phyloP scores from a whole-genome alignment of 495 filamentous ascomycete species.

The Hypoxylon crocopeplum region DNA sequence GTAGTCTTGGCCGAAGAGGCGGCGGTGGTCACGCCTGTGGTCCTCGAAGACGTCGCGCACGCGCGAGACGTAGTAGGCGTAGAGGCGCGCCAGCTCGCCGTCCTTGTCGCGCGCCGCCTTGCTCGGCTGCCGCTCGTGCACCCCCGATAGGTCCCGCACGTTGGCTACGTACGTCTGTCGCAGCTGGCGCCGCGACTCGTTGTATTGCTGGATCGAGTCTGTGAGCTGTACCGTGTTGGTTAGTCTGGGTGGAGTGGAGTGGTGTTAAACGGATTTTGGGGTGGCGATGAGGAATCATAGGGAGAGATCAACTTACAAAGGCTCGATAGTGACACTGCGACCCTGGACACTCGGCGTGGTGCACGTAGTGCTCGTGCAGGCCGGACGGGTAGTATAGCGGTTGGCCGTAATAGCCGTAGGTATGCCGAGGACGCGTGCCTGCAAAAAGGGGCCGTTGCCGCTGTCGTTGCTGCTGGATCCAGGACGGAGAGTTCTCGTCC shows the following conservation, averaged over 20 bases:
- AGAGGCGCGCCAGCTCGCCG: constrained; percentile 33
- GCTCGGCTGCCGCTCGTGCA: constrained; percentile 21
- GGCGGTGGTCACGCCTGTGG: constrained; percentile 37
- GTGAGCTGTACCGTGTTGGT: constrained; percentile 21
- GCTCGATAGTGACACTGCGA: constrained; percentile 36
- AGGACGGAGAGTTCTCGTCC: constrained; percentile 23
- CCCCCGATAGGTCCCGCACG: constrained; percentile 26
- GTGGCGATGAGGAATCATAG: too few species aligned
- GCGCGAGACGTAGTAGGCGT: constrained; percentile 39
- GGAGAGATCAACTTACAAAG: constrained; percentile 24
- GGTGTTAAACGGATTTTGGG: background rate
- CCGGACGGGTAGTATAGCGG: constrained; percentile 17
- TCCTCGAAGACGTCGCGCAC: constrained; percentile 38
- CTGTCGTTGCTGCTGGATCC: constrained; percentile 4
- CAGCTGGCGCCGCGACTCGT: constrained; percentile 18
- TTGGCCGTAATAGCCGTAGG: constrained; percentile 16
- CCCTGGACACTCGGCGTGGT: constrained; percentile 12
- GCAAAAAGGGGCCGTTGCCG: constrained; percentile 10
- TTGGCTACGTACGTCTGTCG: constrained; percentile 38
- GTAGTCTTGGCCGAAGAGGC: constrained; percentile 35
- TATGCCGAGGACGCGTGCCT: constrained; percentile 2
- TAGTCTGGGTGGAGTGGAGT: background rate
- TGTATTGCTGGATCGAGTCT: constrained; percentile 37
- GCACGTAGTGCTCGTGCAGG: constrained; percentile 22
- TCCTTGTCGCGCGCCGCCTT: constrained; percentile 25